A percentile compares a stretch with the other conserved stretches of the same genome.
phyloP scores from a whole-genome alignment of 2,329 filamentous ascomycete species.

The Canariomyces notabilis region DNA sequence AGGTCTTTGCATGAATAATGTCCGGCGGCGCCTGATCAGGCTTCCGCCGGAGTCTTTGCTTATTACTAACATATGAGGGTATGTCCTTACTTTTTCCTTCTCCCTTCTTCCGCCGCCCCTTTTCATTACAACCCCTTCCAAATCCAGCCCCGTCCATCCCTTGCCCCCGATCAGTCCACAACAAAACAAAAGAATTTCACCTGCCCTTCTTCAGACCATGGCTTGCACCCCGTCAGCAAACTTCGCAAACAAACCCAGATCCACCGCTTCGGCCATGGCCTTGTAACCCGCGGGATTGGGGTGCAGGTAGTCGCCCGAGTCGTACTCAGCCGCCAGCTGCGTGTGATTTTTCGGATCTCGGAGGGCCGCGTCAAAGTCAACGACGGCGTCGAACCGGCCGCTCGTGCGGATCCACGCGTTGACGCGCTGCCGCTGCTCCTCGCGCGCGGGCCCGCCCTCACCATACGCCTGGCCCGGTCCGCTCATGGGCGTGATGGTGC shows the following conservation, averaged over 20 bases:
- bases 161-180: neutral
- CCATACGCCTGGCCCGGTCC: constrained; percentile 48
- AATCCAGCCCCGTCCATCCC: neutral
- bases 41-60: neutral
- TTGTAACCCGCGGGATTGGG: constrained; percentile 51
- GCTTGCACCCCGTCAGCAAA: constrained; percentile 28
- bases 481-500: constrained; percentile 42
- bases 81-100: neutral
- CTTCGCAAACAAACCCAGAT: constrained; percentile 44
- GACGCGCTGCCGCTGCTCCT: constrained; percentile 48
- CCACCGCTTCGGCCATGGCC: constrained; percentile 50
- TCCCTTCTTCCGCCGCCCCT: neutral
- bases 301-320: constrained; percentile 59
- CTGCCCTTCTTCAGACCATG: too few relatives aligned
- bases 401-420: constrained; percentile 54
- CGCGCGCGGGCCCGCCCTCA: constrained; percentile 44
- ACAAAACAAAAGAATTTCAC: neutral
- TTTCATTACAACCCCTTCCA: neutral
- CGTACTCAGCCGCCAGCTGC: constrained; percentile 40
- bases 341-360: constrained; percentile 43
- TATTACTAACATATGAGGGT: neutral
- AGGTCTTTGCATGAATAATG: neutral
- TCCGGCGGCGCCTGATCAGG: neutral
- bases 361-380: constrained; percentile 57
- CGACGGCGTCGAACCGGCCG: constrained; percentile 53